A percentile compares a stretch with the other conserved stretches of the same genome.
phyloP scores from a whole-genome alignment of 352 stramenopile species.

The Globisporangium iwayamae region DNA sequence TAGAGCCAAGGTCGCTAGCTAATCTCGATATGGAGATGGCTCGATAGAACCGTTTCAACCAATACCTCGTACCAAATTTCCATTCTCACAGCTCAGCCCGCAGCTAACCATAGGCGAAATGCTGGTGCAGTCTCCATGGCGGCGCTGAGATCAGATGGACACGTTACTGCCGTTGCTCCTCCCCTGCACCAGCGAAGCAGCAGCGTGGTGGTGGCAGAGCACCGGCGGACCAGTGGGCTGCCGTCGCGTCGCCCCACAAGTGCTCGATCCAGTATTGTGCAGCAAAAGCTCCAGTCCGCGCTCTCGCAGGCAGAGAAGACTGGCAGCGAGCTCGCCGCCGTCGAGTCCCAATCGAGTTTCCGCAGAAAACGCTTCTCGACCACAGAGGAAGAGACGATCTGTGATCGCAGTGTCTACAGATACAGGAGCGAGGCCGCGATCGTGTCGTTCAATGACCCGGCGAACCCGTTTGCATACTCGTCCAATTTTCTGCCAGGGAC shows the following conservation, averaged over 20 bases:
- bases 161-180: background rate
- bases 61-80: background rate
- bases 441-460: conserved; percentile 56
- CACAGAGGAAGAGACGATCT: conserved; percentile 8
- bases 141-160: conserved; percentile 10
- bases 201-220: conserved; percentile 6
- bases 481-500: conserved; percentile 70
- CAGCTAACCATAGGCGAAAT: conserved; percentile 1
- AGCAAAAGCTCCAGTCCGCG: conserved; percentile 64
- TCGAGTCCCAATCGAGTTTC: conserved; percentile 22
- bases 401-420: conserved; percentile 32
- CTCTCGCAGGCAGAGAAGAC: conserved; percentile 51
- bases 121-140: conserved; percentile 10
- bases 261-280: conserved; percentile 38
- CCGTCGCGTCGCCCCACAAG: conserved; percentile 16
- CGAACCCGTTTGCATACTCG: conserved; percentile 50
- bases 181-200: background rate
- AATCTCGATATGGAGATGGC: background rate
- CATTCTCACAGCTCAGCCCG: background rate
- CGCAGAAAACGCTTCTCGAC: conserved; percentile 11
- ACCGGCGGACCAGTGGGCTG: background rate
- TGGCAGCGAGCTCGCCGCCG: conserved; percentile 17
- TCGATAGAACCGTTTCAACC: conserved; percentile 13
- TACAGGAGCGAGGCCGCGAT: conserved; percentile 55
- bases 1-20: background rate